Conservation (phyloP, 2,329 filamentous ascomycete species). For the Chrysoporthe austroafricana region DNA sequence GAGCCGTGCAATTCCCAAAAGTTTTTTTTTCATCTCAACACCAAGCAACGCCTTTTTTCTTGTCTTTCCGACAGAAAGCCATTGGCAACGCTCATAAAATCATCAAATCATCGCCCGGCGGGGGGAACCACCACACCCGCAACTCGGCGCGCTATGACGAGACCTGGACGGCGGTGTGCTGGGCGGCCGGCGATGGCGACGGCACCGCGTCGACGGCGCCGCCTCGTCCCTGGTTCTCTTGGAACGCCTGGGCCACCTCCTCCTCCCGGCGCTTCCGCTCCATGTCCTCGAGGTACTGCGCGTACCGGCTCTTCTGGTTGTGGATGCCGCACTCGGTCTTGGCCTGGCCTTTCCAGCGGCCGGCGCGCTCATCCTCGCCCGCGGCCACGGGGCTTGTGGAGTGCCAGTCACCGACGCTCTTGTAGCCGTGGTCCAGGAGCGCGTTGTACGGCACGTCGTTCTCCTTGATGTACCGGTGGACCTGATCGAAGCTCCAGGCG, state of each 20-base stretch:
- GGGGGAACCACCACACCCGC: neutral
- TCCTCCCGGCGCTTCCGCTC: constrained; percentile 49
- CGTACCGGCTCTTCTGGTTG: constrained; percentile 94
- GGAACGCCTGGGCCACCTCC: constrained; percentile 29
- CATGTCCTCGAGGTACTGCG: constrained; percentile 77
- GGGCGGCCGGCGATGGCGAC: constrained; percentile 13
- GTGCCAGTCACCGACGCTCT: constrained; percentile 98
- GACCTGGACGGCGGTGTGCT: constrained; percentile 24
- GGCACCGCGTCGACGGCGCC: neutral
- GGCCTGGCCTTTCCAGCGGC: constrained; percentile 91
- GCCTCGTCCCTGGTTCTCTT: constrained; percentile 27
- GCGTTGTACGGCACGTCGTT: constrained; percentile 93
- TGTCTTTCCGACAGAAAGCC: neutral
- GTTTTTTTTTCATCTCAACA: neutral
- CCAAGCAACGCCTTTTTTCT: neutral
- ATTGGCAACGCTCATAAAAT: constrained; percentile 27
- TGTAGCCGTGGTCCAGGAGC: constrained; percentile 92
- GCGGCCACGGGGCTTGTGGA: constrained; percentile 88
- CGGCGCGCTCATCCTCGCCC: constrained; percentile 93
- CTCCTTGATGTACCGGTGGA: constrained; percentile 83
- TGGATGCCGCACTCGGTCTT: constrained; percentile 99
- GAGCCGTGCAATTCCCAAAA: constrained; percentile 13
- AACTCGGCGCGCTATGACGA: constrained; percentile 18
- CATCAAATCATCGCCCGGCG: constrained; percentile 18
- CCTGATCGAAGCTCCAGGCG: constrained; percentile 90